These are phyloP conservation scores for Agrocybe pediades DNA, from an alignment of 768 basidiomycete genomes.

Conservation along the genomic window DNA sequence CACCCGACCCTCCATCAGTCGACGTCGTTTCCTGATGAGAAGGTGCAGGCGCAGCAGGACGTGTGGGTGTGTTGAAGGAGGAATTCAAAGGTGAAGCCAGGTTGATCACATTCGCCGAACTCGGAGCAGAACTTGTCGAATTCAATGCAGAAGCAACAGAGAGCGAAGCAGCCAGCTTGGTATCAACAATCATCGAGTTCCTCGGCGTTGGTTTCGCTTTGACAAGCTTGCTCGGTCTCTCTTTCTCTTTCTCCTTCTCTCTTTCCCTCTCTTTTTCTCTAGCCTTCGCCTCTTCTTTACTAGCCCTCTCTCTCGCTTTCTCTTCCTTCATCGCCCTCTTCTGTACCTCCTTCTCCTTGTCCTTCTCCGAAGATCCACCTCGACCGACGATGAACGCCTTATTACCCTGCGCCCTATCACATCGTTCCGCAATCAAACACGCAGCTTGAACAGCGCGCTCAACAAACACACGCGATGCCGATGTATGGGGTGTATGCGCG, in stretches of 20 bases:
- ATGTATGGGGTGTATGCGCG: slow-evolving; percentile 48
- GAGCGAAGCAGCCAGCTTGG: neutral
- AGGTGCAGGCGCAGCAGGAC: too few relatives aligned
- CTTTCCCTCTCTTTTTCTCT: too few relatives aligned
- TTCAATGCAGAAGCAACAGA: neutral
- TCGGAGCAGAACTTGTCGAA: neutral
- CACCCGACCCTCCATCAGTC: neutral
- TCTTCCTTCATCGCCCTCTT: neutral
- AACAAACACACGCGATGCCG: slow-evolving; percentile 33
- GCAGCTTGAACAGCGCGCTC: slow-evolving; percentile 30
- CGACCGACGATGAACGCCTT: slow-evolving; percentile 21
- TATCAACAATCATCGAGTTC: neutral
- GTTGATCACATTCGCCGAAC: neutral
- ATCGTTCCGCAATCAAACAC: slow-evolving; percentile 26
- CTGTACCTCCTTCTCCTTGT: neutral
- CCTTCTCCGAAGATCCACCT: neutral
- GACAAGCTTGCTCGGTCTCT: neutral
- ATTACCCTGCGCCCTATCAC: slow-evolving; percentile 28
- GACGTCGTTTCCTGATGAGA: neutral
- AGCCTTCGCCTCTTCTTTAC: neutral
- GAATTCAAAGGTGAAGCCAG: neutral
- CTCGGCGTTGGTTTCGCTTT: too few relatives aligned
- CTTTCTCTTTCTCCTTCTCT: neutral
- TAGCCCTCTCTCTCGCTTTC: neutral
- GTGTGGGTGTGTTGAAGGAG: too few relatives aligned